Conservation (phyloP, 345 rosid species). For the Eucalyptus erythrocorys region DNA sequence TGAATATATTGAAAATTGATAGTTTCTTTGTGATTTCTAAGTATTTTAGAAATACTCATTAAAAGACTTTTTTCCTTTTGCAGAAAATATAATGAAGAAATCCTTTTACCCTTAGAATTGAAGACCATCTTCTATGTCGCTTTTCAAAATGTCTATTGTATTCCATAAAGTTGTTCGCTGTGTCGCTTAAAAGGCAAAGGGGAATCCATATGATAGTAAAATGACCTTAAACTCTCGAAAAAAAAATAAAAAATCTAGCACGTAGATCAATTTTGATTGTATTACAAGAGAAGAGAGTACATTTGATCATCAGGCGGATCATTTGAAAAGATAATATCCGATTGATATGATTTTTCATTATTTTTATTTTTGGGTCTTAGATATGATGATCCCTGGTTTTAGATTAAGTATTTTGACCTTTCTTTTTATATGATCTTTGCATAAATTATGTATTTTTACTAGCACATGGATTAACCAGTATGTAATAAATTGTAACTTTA, state of each 20-base stretch:
- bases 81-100: accelerated
- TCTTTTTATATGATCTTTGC: not conserved
- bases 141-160: not conserved
- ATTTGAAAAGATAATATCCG: not conserved
- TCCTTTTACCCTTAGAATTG: accelerated
- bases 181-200: not conserved
- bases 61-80: accelerated
- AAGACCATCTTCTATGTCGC: not conserved
- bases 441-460: not conserved
- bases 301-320: not conserved
- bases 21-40: accelerated
- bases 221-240: not conserved
- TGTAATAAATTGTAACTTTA: not conserved
- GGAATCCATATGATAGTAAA: not conserved
- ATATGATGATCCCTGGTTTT: not conserved
- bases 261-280: accelerated
- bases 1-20: not conserved
- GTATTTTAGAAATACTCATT: not conserved
- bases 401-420: not conserved
- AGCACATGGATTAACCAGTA: not conserved
- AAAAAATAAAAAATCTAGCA: not conserved
- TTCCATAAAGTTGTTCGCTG: accelerated
- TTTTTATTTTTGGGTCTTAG: accelerated
- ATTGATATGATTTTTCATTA: accelerated
- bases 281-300: not conserved